Conservation (phyloP, 164 flowering plant genomes). For the Tetrastigma voinierianum region DNA sequence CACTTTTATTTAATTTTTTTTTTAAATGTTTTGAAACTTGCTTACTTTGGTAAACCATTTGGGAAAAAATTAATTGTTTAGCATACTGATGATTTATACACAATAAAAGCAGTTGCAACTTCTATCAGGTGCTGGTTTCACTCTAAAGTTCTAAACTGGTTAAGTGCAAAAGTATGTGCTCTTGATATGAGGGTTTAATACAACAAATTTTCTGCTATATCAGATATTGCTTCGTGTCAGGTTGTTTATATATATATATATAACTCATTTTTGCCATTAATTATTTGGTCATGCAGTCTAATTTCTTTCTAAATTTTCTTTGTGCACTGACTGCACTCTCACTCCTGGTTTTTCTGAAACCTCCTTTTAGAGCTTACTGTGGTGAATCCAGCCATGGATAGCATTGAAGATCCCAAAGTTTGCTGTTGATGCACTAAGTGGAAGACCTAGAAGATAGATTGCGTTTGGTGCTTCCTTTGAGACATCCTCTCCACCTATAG, state of each 20-base stretch:
- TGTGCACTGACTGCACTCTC: not conserved
- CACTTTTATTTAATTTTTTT: too few relatives aligned
- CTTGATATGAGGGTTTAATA: not conserved
- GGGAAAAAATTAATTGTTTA: too few relatives aligned
- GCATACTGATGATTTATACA: too few relatives aligned
- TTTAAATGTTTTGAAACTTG: not conserved
- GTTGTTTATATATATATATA: too few relatives aligned
- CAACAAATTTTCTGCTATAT: not conserved
- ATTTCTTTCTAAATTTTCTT: not conserved
- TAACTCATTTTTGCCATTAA: not conserved
- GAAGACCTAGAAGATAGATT: constrained; percentile 63
- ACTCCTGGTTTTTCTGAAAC: not conserved
- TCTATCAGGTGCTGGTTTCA: not conserved
- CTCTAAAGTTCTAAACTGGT: not conserved
- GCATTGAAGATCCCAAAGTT: constrained; percentile 62
- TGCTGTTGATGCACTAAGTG: constrained; percentile 63
- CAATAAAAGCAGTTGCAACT: not conserved
- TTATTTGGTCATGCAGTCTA: not conserved
- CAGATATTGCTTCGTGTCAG: not conserved
- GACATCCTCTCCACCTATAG: constrained; percentile 84
- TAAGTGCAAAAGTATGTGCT: not conserved
- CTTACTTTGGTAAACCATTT: too few relatives aligned
- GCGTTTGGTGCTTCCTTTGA: constrained; percentile 96
- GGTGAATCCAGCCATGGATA: constrained; percentile 97
- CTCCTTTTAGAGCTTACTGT: constrained; percentile 55